Base-by-base conservation (phyloP, 106 monocot genomes). In the Hemerocallis citrina region DNA sequence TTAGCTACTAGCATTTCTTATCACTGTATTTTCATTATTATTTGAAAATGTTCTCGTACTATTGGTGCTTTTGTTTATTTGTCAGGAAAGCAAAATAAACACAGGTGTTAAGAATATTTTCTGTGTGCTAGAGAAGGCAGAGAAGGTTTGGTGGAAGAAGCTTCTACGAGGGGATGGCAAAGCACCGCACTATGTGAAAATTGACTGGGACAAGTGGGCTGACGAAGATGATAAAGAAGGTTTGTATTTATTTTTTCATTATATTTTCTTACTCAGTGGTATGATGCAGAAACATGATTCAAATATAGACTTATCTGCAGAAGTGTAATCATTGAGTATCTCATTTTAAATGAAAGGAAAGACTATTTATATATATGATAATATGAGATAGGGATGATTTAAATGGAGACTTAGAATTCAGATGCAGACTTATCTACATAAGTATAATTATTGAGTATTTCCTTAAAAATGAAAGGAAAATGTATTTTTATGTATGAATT, bases 181-280 rank as follows among this genome's bases (percentile, higher is more conserved):
- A 62, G 64, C 81, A 72, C 92, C 92, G 1, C 92, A 92, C 63
- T 92, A 84, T 59, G 52, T 92, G 36, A 87, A 78, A 64, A 88
- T 92, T 62, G 92, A 92, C 25, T 92, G 88, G 92, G 92, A 88
- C 64, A 92, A 84, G 59, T 92, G 92, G 87, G 81, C 67, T 8
- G 92, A 92, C 57, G 84, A 92, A 70, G 92, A 92, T 66, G n/a
- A n/a, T n/a, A 59, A 59, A 39, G 72, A 59, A 70, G 64, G 63
- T 63, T 38, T n/a, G 49, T 42, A 24, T 29, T 27, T 16, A 22
- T 54, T 29, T 39, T 21, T 61, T 42, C n/a, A 25, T 5, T n/a
- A 39, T 50, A 1, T 65, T 70, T 64, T 54, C 38, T 59, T 25
- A 24, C 28, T 59, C 13, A 38, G 28, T 2, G 7, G 8, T n/a